phyloP scores from a whole-genome alignment of 768 basidiomycete species.

The Agrocybe chaxingu region DNA sequence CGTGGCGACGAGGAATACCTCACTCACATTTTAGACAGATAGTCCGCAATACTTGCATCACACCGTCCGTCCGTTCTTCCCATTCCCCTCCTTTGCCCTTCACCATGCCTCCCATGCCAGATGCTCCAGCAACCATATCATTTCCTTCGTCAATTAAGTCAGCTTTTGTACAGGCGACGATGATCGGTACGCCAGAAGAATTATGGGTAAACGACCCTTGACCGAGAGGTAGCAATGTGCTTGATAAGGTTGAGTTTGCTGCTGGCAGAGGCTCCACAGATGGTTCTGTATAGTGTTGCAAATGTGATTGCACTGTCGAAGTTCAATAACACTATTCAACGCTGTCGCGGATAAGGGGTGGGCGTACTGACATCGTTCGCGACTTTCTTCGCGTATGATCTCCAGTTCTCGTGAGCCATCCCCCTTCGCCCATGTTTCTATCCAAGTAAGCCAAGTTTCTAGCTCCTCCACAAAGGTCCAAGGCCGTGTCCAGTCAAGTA shows the following conservation, averaged over 20 bases:
- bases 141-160: slow-evolving; percentile 86
- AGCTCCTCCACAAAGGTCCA: slow-evolving; percentile 89
- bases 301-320: slow-evolving; percentile 72
- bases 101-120: slow-evolving; percentile 87
- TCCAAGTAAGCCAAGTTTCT: slow-evolving; percentile 80
- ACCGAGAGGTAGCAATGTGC: slow-evolving; percentile 77
- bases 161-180: slow-evolving; percentile 90
- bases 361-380: slow-evolving; percentile 68
- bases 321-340: background rate
- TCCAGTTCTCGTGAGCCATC: slow-evolving; percentile 70
- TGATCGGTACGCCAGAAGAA: slow-evolving; percentile 77
- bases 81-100: slow-evolving; percentile 89
- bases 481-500: slow-evolving; percentile 93
- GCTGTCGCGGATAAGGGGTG: background rate
- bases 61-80: slow-evolving; percentile 93
- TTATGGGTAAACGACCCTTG: slow-evolving; percentile 88
- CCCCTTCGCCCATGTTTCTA: slow-evolving; percentile 76
- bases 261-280: slow-evolving; percentile 61
- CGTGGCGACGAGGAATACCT: background rate
- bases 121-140: slow-evolving; percentile 69
- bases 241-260: slow-evolving; percentile 56
- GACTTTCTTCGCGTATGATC: slow-evolving; percentile 74
- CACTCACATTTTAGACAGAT: slow-evolving; percentile 87
- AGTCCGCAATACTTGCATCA: slow-evolving; percentile 93
- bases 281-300: slow-evolving; percentile 90